These are phyloP conservation scores for Cadophora sp. DNA, from an alignment of 2,329 filamentous ascomycete genomes.

Conservation along the genomic window DNA sequence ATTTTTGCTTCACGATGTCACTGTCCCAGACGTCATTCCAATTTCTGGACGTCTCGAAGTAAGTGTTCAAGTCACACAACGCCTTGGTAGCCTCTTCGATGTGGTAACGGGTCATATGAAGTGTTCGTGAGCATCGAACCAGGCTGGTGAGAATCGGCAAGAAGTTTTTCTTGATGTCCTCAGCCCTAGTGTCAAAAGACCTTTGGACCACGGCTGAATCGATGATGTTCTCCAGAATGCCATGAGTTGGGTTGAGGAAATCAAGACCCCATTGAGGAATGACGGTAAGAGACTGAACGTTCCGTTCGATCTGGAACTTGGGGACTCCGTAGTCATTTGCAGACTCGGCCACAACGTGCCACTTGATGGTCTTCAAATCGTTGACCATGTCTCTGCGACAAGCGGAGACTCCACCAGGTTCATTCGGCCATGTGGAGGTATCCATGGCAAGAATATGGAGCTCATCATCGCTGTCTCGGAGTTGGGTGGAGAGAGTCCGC, in stretches of 20 bases:
- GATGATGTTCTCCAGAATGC: conserved; percentile 55
- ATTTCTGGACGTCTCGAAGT: conserved; percentile 50
- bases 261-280: conserved; percentile 58
- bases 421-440: conserved; percentile 41
- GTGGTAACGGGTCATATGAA: conserved; percentile 54
- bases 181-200: conserved; percentile 18
- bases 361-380: conserved; percentile 54
- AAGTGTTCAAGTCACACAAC: conserved; percentile 39
- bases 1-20: conserved; percentile 53
- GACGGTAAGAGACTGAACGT: conserved; percentile 56
- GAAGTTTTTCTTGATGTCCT: conserved; percentile 58
- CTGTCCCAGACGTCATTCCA: conserved; percentile 56
- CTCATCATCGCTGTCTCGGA: conserved; percentile 44
- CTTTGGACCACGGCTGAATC: conserved; percentile 53
- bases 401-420: conserved; percentile 55
- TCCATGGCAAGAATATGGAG: conserved; percentile 52
- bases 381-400: conserved; percentile 59
- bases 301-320: conserved; percentile 37
- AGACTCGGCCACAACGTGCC: conserved; percentile 58
- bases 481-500: conserved; percentile 50
- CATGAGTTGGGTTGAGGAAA: conserved; percentile 56
- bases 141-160: conserved; percentile 57
- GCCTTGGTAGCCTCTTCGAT: conserved; percentile 38
- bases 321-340: conserved; percentile 55
- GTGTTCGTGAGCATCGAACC: conserved; percentile 56